phyloP scores from a whole-genome alignment of 345 rosid species.

The Eucalyptus albens region DNA sequence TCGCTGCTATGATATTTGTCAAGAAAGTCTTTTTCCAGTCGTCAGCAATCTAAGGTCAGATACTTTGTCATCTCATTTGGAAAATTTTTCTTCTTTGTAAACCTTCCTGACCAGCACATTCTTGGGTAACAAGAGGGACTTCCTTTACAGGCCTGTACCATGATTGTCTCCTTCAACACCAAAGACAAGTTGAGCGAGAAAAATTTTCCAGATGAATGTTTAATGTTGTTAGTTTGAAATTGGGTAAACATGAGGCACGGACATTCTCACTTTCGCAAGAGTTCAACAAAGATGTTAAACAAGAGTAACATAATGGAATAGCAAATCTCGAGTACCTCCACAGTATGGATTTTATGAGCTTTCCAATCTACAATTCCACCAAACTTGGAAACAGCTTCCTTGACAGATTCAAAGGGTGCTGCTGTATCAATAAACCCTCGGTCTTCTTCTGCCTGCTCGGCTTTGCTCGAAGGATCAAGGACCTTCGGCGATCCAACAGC shows the following conservation, averaged over 20 bases:
- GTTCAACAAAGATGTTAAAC: not conserved
- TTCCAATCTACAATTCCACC: slow-evolving; percentile 98
- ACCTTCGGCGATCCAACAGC: not conserved
- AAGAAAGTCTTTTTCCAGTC: not conserved
- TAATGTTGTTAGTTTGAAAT: not conserved
- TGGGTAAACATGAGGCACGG: not conserved
- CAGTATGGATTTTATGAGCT: slow-evolving; percentile 72
- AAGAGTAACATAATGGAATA: not conserved
- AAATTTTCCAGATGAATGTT: not conserved
- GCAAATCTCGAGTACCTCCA: slow-evolving; percentile 41
- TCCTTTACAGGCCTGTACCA: not conserved
- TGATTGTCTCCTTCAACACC: not conserved
- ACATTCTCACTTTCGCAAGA: not conserved
- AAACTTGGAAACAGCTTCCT: slow-evolving; percentile 89
- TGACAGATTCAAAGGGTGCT: slow-evolving; percentile 89
- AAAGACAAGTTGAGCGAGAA: not conserved
- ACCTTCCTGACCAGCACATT: not conserved
- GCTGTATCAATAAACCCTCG: slow-evolving; percentile 69
- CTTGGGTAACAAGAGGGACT: not conserved
- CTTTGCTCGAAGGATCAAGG: not conserved
- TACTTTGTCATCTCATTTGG: not conserved
- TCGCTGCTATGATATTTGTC: not conserved
- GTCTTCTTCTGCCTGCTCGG: slow-evolving; percentile 9
- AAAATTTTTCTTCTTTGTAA: not conserved
- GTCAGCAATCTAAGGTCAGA: not conserved